Conservation (phyloP, 257 asterid species). For the Fraxinus quadrangulata region DNA sequence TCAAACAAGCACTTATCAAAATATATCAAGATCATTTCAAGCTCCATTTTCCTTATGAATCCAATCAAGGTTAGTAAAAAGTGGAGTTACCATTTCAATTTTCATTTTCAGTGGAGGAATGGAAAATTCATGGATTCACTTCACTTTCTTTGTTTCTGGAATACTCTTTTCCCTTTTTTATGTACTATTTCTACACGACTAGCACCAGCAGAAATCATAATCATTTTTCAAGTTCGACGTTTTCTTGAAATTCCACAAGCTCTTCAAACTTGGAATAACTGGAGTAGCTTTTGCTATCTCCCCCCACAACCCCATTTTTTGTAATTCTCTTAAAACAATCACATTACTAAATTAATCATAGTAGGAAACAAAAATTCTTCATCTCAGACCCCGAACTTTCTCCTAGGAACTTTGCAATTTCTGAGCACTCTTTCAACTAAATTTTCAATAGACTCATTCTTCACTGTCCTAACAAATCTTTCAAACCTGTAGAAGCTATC, state of each 20-base stretch:
- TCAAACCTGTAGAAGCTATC: constrained; percentile 61
- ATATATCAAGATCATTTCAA: no score
- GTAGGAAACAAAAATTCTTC: constrained; percentile 75
- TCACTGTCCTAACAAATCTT: constrained; percentile 35
- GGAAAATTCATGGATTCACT: constrained; percentile 25
- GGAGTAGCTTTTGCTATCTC: constrained; percentile 79
- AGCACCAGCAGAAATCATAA: constrained; percentile 57
- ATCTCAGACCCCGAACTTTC: constrained; percentile 35
- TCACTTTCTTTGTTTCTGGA: constrained; percentile 31
- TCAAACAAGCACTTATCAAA: no score
- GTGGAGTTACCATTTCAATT: neutral
- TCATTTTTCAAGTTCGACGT: constrained; percentile 61
- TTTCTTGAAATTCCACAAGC: constrained; percentile 74
- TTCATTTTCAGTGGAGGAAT: constrained; percentile 9
- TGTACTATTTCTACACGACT: constrained; percentile 51
- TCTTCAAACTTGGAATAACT: constrained; percentile 70
- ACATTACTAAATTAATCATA: constrained; percentile 37
- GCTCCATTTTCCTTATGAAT: constrained; percentile 12
- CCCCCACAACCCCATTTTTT: constrained; percentile 56
- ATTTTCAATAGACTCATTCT: constrained; percentile 74
- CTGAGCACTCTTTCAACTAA: constrained; percentile 50
- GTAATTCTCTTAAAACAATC: constrained; percentile 50
- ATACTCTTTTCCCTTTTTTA: constrained; percentile 23
- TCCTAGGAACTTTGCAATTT: constrained; percentile 33
- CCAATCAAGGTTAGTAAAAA: neutral